phyloP scores from a whole-genome alignment of 768 basidiomycete species.

The Leccinellum albellum region DNA sequence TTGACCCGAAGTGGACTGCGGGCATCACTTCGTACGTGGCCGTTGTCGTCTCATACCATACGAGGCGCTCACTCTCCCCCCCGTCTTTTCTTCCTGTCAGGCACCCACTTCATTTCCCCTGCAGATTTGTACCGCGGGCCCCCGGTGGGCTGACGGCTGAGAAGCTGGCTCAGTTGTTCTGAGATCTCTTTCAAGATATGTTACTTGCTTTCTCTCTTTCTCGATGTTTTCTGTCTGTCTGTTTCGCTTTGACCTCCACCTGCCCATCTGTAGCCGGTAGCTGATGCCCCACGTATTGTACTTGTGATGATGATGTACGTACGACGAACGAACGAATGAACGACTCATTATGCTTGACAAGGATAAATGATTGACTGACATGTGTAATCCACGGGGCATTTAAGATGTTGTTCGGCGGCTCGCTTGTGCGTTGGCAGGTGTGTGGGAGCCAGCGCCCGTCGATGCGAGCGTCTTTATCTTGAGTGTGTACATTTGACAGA shows the following conservation, averaged over 20 bases:
- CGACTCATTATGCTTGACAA: background rate
- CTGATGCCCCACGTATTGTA: background rate
- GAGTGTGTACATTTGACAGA: no score
- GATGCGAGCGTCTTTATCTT: background rate
- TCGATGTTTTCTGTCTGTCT: background rate
- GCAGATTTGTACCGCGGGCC: constrained; percentile 23
- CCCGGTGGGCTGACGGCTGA: constrained; percentile 11
- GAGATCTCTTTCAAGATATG: background rate
- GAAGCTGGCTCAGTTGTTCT: constrained; percentile 19
- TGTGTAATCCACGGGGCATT: background rate
- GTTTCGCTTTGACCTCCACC: background rate
- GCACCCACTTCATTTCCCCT: constrained; percentile 25
- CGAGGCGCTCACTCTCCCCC: background rate
- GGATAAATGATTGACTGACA: background rate
- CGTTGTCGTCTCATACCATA: background rate
- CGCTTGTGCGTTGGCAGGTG: background rate
- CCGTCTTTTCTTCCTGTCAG: constrained; percentile 1
- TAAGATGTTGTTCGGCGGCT: background rate
- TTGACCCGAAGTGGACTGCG: constrained; percentile 20
- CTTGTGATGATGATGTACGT: background rate
- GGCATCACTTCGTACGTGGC: constrained; percentile 28
- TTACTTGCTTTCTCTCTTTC: background rate
- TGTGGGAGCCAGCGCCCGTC: background rate
- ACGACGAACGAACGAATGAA: background rate
- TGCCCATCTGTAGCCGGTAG: background rate